These are phyloP conservation scores for Sugiyamaella qingdaonensis DNA, from an alignment of 805 yeast genomes.

Conservation along the genomic window DNA sequence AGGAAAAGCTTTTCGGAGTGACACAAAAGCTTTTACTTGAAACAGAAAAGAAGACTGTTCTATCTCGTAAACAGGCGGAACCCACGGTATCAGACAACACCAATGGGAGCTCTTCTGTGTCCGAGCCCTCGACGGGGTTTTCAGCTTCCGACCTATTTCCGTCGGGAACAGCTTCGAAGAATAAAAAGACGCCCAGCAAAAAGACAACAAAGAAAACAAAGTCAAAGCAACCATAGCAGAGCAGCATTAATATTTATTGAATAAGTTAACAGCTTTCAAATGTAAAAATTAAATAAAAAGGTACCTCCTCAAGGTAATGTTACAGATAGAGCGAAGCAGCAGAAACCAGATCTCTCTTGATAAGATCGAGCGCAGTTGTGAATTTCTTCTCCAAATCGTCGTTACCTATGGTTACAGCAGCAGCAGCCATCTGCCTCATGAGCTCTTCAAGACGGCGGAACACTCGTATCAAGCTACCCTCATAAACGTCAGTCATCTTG, in stretches of 20 bases:
- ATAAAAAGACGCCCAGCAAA: not conserved
- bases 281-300: not conserved
- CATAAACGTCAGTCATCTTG: slow-evolving; percentile 98
- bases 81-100: slow-evolving; percentile 9
- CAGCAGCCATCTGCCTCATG: slow-evolving; percentile 81
- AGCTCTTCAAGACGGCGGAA: slow-evolving; percentile 92
- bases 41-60: slow-evolving; percentile 69
- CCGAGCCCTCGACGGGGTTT: not conserved
- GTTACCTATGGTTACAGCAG: slow-evolving; percentile 94
- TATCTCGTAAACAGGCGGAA: slow-evolving; percentile 50
- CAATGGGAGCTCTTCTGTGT: not conserved
- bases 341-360: slow-evolving; percentile 93
- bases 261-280: not conserved
- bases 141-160: slow-evolving; percentile 1
- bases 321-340: slow-evolving; percentile 86
- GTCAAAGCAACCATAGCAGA: not conserved
- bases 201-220: not conserved
- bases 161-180: not conserved
- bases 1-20: slow-evolving; percentile 50
- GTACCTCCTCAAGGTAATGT: not conserved
- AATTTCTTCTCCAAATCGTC: slow-evolving; percentile 79
- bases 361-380: slow-evolving; percentile 77
- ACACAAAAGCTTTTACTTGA: slow-evolving; percentile 55
- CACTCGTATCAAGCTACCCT: slow-evolving; percentile 92
- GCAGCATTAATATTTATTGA: not conserved